Evolutionary conservation across 352 stramenopile species (phyloP).

Genomic region (Phytophthora litchii): DNA sequence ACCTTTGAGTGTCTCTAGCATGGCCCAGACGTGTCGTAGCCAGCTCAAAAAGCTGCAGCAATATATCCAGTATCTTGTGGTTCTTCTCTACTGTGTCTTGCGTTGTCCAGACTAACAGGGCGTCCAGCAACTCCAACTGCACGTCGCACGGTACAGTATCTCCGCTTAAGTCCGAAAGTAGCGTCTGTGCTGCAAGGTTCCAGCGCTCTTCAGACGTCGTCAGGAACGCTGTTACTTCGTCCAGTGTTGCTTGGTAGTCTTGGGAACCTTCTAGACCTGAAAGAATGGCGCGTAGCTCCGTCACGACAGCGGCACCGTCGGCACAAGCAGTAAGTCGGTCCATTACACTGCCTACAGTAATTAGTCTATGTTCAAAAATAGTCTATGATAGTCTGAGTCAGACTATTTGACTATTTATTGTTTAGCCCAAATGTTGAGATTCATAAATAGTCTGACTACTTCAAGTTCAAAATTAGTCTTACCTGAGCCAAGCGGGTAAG

Average conservation of each 20-base stretch:
- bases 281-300: constrained; percentile 15
- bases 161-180: constrained; percentile 36
- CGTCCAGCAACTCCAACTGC: constrained; percentile 30
- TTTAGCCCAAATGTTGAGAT: too few species aligned
- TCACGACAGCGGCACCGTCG: constrained; percentile 18
- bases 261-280: constrained; percentile 2
- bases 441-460: too few species aligned
- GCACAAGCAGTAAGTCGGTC: constrained; percentile 17
- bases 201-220: constrained; percentile 24
- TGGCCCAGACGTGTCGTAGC: constrained; percentile 17
- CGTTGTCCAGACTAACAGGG: constrained; percentile 9
- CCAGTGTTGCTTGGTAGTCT: constrained; percentile 15
- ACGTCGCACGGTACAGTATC: neutral
- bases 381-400: too few species aligned
- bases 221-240: constrained; percentile 27
- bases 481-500: too few species aligned
- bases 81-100: constrained; percentile 11
- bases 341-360: constrained; percentile 14
- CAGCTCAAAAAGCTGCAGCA: constrained; percentile 27
- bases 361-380: constrained; percentile 2
- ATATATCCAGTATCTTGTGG: constrained; percentile 1
- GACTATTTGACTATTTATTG: neutral
- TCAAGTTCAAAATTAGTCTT: too few species aligned
- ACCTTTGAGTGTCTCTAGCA: constrained; percentile 18
- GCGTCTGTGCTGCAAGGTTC: neutral